Conservation (phyloP, 495 filamentous ascomycete genomes). For the Bombardia bombarda region DNA sequence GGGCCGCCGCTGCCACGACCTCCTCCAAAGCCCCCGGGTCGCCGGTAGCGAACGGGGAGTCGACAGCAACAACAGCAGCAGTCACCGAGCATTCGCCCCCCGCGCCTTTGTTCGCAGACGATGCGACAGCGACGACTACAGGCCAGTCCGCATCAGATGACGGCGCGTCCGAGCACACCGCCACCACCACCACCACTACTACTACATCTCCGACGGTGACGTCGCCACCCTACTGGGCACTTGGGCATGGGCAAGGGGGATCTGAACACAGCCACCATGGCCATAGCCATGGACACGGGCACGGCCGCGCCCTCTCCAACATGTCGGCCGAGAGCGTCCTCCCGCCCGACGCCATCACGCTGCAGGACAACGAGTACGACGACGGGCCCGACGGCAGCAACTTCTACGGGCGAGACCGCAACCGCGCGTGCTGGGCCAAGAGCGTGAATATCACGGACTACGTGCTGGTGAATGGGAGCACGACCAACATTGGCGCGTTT, state of each 20-base stretch:
- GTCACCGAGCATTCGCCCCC: background rate
- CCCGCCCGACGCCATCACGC: conserved; percentile 37
- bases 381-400: conserved; percentile 25
- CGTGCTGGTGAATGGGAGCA: conserved; percentile 42
- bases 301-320: conserved; percentile 25
- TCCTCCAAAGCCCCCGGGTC: background rate
- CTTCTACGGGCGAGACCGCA: conserved; percentile 30
- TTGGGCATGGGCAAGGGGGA: background rate
- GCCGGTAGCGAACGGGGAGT: background rate
- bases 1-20: too few species aligned
- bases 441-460: conserved; percentile 45
- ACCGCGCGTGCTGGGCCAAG: conserved; percentile 49
- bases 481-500: conserved; percentile 47
- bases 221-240: conserved; percentile 27
- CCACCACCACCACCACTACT: too few species aligned
- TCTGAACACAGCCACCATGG: background rate
- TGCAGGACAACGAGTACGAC: conserved; percentile 45
- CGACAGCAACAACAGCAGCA: background rate
- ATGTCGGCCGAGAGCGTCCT: conserved; percentile 39
- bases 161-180: too few species aligned
- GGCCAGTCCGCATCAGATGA: too few species aligned
- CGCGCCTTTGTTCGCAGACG: background rate
- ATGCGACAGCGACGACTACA: conserved; percentile 7
- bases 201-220: conserved; percentile 18
- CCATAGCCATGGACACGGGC: background rate